Evolutionary conservation across 2,329 filamentous ascomycete genomes (phyloP), one percentile per base, ranked within the genome.

Genomic region (Tothia fuscella): DNA sequence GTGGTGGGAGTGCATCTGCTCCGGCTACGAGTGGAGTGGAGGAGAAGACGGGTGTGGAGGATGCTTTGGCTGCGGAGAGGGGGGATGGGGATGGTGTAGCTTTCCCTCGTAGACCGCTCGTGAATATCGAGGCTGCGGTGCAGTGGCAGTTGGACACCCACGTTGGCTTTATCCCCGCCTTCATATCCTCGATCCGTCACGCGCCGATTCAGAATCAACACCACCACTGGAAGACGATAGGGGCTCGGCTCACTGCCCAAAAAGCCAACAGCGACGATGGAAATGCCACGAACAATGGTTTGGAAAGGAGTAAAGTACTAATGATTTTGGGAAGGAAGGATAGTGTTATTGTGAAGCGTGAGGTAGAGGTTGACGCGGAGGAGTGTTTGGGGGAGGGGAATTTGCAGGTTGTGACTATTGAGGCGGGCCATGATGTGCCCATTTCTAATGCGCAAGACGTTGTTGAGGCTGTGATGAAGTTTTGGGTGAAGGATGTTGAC

Each of bases 401-500:
- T 43, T 67, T 80, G 3, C 65, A 72, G 43, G 67, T 78, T 38
- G 62, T 67, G 31, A 60, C 72, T 19, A 52, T 84, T 13, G 66
- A 74, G 19, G 78, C 73, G 4, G 81, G 80, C 0, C 82, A 87
- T 54, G 81, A 85, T 52, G 63, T 86, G 46, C 77, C 76, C 1
- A 76, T 84, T 48, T 72, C 72, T 10, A 70, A 69, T 43, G 74
- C 73, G 3, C 61, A 65, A 7, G 70, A 76, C 42, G 68, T 84
- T 43, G 76, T 74, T 1, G 56, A 65, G n/a, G 57, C 60, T n/a
- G 66, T 76, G 29, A 51, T 56, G 38, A 59, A 61, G 13, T 62
- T 65, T 51, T 66, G 63, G 63, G 40, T 33, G 10, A 42, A 39
- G 17, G 24, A 35, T 17, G 37, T 12, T 34, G 26, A 37, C 35